A percentile compares a stretch with the other conserved stretches of the same genome.
phyloP scores from a whole-genome alignment of 257 asterid species.

The Haberlea rhodopensis region DNA sequence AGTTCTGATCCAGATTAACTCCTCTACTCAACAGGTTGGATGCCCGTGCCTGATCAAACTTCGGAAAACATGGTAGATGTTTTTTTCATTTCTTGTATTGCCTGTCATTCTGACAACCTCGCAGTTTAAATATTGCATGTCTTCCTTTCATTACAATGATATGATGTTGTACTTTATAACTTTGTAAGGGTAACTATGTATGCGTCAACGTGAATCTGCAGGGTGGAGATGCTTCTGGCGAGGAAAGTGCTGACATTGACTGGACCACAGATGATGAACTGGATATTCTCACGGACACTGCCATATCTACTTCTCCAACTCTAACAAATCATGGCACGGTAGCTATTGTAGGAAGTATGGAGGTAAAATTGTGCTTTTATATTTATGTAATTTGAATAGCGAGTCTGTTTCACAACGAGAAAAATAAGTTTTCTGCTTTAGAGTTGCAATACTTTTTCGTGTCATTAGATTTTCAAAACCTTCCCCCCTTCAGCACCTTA shows the following conservation, averaged over 20 bases:
- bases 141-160: constrained; percentile 1
- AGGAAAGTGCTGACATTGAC: constrained; percentile 30
- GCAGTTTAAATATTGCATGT: neutral
- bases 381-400: neutral
- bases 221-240: constrained; percentile 35
- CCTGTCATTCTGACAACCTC: neutral
- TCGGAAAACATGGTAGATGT: constrained; percentile 34
- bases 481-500: neutral
- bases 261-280: constrained; percentile 57
- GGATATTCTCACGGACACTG: constrained; percentile 29
- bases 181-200: neutral
- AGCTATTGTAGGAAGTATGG: constrained; percentile 23
- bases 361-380: constrained; percentile 29
- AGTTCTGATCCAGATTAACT: constrained; percentile 15
- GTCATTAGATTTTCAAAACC: neutral
- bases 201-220: constrained; percentile 17
- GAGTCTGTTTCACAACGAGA: neutral
- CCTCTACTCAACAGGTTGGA: constrained; percentile 32
- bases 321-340: neutral
- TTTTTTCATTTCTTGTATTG: neutral
- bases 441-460: neutral
- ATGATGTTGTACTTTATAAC: constrained; percentile 1
- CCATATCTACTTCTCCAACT: constrained; percentile 27
- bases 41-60: constrained; percentile 10
- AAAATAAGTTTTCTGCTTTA: too few species aligned